Percentiles rank a stretch among this genome's conserved stretches.
phyloP scores from a whole-genome alignment of 345 rosid genomes.

The Gossypium mustelinum region DNA sequence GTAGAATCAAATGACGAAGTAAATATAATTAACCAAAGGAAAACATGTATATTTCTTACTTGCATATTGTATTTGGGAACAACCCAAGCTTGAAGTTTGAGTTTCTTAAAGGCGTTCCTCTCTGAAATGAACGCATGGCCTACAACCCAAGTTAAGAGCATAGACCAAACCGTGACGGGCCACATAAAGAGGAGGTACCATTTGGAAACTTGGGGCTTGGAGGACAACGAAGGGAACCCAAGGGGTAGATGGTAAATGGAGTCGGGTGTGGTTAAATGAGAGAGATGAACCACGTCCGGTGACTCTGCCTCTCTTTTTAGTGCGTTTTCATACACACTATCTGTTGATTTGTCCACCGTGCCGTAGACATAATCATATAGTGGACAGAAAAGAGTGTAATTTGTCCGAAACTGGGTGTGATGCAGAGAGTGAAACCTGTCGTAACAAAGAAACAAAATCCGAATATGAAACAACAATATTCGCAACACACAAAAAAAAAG shows the following conservation, averaged over 20 bases:
- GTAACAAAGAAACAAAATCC: neutral
- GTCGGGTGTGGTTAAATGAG: conserved; percentile 36
- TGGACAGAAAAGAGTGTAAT: conserved; percentile 51
- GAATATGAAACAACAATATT: neutral
- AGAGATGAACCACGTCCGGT: conserved; percentile 35
- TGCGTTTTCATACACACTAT: conserved; percentile 24
- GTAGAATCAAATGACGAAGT: neutral
- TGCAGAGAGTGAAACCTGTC: conserved; percentile 43
- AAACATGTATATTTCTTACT: conserved; percentile 14
- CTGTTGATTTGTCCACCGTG: conserved; percentile 31
- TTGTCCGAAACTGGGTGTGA: conserved; percentile 50
- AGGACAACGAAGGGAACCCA: conserved; percentile 42
- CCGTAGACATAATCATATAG: conserved; percentile 40
- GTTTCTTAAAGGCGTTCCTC: conserved; percentile 28
- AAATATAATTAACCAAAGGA: neutral
- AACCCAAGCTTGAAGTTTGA: conserved; percentile 42
- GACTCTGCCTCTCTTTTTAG: conserved; percentile 24
- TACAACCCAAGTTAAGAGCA: conserved; percentile 20
- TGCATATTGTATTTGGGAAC: conserved; percentile 38
- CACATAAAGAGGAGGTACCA: conserved; percentile 29
- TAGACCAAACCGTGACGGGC: conserved; percentile 30
- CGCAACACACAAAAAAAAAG: neutral
- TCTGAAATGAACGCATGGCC: conserved; percentile 29
- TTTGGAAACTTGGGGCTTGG: conserved; percentile 27
- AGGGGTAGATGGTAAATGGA: conserved; percentile 44